Base-by-base conservation (phyloP, 2,329 filamentous ascomycete genomes). In the Colletotrichum simmondsii region DNA sequence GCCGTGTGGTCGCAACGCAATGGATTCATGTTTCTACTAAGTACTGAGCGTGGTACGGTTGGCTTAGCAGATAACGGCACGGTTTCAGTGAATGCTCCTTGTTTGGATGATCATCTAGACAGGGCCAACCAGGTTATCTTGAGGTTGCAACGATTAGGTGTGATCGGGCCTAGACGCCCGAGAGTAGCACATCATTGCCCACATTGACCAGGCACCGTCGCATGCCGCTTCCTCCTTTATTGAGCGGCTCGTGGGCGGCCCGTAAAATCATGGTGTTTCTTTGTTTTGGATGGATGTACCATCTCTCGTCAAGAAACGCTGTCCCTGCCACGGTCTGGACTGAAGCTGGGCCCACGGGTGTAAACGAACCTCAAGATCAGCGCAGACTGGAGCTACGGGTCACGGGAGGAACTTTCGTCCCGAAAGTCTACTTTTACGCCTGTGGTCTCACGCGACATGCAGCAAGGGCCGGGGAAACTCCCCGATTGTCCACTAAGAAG, bases 301-400 rank as follows among this genome's bases (percentile, higher is more conserved):
- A 16, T 7, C n/a, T 37, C 2, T 42, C 37, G 14, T 49, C 42
- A n/a, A 22, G 42, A 10, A 10, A 10, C n/a, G 22, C 28, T 16
- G 1, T 52, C 22, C 22, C 46, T 6, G 12, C 26, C 4, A 37
- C 14, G 19, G 16, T 28, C n/a, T 19, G n/a, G 57, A n/a, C n/a
- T 35, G 64, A 11, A 68, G 65, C 42, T 10, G 42, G 42, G 42
- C 42, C 19, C 7, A 14, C 30, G 49, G 19, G 49, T 42, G 56
- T 28, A 32, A 42, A 42, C 4, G 46, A 71, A 46, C 46, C 61
- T 37, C 32, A 19, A 57, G 68, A 71, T 72, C 65, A 64, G 65
- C 65, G 26, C 10, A 35, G 32, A 35, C 32, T 35, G 32, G 59
- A 32, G 60, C 19, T 52, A 28, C 56, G 53, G 59, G 53, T 69